Percentiles rank a stretch among this genome's conserved stretches.
These are phyloP conservation scores for Pogostemon cablin DNA, from an alignment of 257 asterid species.

Conservation along the genomic window DNA sequence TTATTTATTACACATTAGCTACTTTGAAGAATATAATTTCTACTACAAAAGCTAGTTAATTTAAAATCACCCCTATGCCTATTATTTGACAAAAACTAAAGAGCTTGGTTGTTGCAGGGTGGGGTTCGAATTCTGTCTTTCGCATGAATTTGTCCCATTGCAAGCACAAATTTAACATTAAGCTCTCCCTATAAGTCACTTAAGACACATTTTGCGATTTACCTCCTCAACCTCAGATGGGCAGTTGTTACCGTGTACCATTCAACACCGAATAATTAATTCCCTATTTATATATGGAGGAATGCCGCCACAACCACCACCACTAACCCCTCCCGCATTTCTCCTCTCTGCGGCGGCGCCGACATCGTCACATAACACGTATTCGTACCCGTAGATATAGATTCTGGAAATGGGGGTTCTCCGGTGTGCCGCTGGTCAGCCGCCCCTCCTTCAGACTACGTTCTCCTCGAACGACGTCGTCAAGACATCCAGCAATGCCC, in stretches of 20 bases:
- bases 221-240: too few relatives aligned
- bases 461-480: slow-evolving; percentile 32
- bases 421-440: slow-evolving; percentile 38
- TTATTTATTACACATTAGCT: not conserved
- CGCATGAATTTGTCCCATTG: too few relatives aligned
- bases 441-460: slow-evolving; percentile 38
- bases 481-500: slow-evolving; percentile 32
- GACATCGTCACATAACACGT: not conserved
- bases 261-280: not conserved
- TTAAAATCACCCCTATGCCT: too few relatives aligned
- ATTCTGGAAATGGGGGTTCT: slow-evolving; percentile 52
- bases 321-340: not conserved
- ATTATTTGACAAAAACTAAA: too few relatives aligned
- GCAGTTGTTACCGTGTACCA: not conserved
- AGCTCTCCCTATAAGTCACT: too few relatives aligned
- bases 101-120: too few relatives aligned
- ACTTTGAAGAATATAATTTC: too few relatives aligned
- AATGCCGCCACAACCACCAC: slow-evolving; percentile 13
- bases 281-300: not conserved
- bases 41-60: too few relatives aligned
- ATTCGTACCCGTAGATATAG: slow-evolving; percentile 8
- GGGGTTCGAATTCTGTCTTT: too few relatives aligned
- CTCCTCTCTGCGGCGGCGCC: slow-evolving; percentile 34
- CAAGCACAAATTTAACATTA: too few relatives aligned
- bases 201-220: too few relatives aligned